Percentiles rank a stretch among this genome's conserved stretches.
These are phyloP conservation scores for Coprinopsis cinerea DNA, from an alignment of 768 basidiomycete genomes.

Conservation along the genomic window DNA sequence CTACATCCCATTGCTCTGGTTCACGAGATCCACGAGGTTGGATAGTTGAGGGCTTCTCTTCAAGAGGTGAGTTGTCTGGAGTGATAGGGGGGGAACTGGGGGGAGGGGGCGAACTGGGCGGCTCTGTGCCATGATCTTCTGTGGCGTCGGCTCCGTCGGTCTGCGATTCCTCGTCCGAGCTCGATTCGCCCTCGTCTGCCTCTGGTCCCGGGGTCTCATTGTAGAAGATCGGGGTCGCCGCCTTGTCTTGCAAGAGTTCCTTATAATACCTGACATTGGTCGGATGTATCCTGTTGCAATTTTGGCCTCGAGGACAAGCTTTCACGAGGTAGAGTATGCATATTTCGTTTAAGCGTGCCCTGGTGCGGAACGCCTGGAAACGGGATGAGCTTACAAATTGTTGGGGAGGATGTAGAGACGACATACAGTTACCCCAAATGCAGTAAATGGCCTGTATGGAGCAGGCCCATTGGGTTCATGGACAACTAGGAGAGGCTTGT, in stretches of 20 bases:
- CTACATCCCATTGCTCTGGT: not conserved
- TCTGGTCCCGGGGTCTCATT: too few relatives aligned
- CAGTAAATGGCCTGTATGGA: not conserved
- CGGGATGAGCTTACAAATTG: not conserved
- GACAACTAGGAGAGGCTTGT: not conserved
- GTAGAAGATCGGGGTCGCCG: not conserved
- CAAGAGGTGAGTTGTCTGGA: too few relatives aligned
- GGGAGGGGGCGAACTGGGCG: too few relatives aligned
- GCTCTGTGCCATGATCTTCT: too few relatives aligned
- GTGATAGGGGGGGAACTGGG: too few relatives aligned
- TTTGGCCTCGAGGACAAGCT: conserved; percentile 16
- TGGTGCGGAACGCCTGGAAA: conserved; percentile 25
- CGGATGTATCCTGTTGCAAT: conserved; percentile 28
- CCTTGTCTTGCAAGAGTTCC: conserved; percentile 9
- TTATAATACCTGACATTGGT: conserved; percentile 15
- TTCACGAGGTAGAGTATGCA: conserved; percentile 24
- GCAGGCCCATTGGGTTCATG: not conserved
- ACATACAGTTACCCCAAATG: not conserved
- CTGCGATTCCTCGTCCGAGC: too few relatives aligned
- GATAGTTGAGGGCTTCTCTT: too few relatives aligned
- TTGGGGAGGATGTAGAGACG: not conserved
- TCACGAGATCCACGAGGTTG: too few relatives aligned
- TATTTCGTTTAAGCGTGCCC: conserved; percentile 20
- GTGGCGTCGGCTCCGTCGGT: too few relatives aligned
- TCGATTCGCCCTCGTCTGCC: too few relatives aligned